A percentile compares a stretch with the other conserved stretches of the same genome.
phyloP scores from a whole-genome alignment of 768 basidiomycete genomes.

The Tubosaeta sp. region DNA sequence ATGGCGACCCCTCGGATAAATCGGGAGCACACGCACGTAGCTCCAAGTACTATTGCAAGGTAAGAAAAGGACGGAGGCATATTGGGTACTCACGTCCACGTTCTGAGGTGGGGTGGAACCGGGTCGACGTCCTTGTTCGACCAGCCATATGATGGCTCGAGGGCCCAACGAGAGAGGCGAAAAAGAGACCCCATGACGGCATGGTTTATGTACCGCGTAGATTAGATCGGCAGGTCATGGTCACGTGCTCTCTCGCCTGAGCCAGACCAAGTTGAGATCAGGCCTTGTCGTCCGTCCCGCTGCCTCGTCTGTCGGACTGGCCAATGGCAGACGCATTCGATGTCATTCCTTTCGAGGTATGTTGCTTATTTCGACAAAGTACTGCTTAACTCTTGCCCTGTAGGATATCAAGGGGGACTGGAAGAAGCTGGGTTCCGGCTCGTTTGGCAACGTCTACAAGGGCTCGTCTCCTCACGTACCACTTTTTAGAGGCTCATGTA shows the following conservation, averaged over 20 bases:
- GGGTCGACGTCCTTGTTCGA: constrained; percentile 78
- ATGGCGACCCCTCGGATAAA: constrained; percentile 28
- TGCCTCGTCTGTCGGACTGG: background rate
- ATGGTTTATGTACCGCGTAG: constrained; percentile 2
- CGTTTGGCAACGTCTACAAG: constrained; percentile 91
- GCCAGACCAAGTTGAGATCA: constrained; percentile 11
- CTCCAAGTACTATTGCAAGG: constrained; percentile 43
- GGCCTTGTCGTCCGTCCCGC: background rate
- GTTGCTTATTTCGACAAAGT: constrained; percentile 24
- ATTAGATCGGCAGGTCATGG: constrained; percentile 7
- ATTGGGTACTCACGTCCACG: constrained; percentile 53
- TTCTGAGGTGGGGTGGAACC: constrained; percentile 54
- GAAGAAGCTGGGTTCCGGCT: constrained; percentile 89
- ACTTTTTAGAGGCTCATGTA: constrained; percentile 2
- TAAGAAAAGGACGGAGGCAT: too few species aligned
- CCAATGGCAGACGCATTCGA: constrained; percentile 70
- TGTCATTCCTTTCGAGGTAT: constrained; percentile 80
- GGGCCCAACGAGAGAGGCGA: constrained; percentile 23
- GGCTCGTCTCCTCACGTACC: constrained; percentile 28
- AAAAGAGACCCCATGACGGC: constrained; percentile 2
- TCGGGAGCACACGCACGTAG: constrained; percentile 56
- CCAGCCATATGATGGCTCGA: constrained; percentile 54
- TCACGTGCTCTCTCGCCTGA: constrained; percentile 24
- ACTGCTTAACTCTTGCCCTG: too few species aligned
- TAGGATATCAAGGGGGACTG: constrained; percentile 86